phyloP scores from a whole-genome alignment of 805 yeast genomes.

The Suhomyces xylopsoci region DNA sequence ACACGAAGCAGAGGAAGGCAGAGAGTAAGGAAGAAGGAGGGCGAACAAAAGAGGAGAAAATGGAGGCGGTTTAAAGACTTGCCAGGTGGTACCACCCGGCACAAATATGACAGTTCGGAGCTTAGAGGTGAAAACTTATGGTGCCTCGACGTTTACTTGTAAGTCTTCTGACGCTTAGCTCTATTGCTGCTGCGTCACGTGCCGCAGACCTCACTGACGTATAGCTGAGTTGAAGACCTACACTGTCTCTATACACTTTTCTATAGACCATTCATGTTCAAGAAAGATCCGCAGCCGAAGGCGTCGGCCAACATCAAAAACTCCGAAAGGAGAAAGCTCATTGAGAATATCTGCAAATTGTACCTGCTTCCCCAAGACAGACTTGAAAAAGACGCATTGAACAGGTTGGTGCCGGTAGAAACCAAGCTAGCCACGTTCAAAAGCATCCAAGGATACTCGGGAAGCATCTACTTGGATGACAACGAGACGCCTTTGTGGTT shows the following conservation, averaged over 20 bases:
- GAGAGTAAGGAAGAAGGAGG: background rate
- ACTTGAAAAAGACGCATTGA: slow-evolving; percentile 41
- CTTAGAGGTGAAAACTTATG: too few relatives aligned
- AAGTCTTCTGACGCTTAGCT: background rate
- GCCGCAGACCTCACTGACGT: background rate
- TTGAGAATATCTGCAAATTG: slow-evolving; percentile 39
- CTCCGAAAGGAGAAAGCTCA: slow-evolving; percentile 66
- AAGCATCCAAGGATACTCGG: slow-evolving; percentile 49
- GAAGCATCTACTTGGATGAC: slow-evolving; percentile 63
- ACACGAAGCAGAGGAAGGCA: background rate
- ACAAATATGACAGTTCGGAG: too few relatives aligned
- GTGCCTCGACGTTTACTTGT: background rate
- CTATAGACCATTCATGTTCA: slow-evolving; percentile 16
- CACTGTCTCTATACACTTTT: background rate
- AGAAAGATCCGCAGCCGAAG: slow-evolving; percentile 47
- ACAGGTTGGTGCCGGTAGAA: slow-evolving; percentile 46
- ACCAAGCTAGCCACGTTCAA: slow-evolving; percentile 64
- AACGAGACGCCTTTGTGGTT: slow-evolving; percentile 73
- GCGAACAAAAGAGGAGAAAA: background rate
- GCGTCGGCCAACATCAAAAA: slow-evolving; percentile 77
- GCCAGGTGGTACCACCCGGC: too few relatives aligned
- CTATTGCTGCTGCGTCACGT: background rate
- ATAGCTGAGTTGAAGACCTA: background rate
- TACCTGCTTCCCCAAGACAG: slow-evolving; percentile 39
- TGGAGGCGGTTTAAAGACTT: too few relatives aligned